Evolutionary conservation across 2,329 filamentous ascomycete species (phyloP), one percentile per base, ranked within the genome.

Genomic region (Neocucurbitaria cava): DNA sequence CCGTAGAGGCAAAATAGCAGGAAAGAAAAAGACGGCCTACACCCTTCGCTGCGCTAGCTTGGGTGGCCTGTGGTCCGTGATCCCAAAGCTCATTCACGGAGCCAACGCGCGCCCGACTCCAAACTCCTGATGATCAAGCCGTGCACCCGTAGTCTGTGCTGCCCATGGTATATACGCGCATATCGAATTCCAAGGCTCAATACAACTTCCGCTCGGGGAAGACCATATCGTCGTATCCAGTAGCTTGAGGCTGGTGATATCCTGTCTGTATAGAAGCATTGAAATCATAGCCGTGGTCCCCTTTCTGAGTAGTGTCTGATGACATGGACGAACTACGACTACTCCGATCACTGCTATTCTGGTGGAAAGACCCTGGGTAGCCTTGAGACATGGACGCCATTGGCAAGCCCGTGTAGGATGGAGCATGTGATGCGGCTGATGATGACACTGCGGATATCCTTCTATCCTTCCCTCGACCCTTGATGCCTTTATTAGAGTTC

Each of bases 401-500:
- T 7, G 68, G 62, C 26, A 65, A 38, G 5, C 54, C 41, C 1
- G 61, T 46, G 59, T 70, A 74, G 3, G 65, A 66, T 9, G 69
- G 68, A 1, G 65, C 56, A 49, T 65, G 66, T 3, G 68, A 62
- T 9, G 64, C 59, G 17, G 59, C 63, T 5, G 71, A 69, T 1
- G 67, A 62, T 2, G 70, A 61, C 24, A 70, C 54, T 10, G 74
- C 70, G 39, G 75, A 76, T 62, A 92, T 89, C 53, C 87, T 87
- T 52, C 91, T 83, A 65, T 93, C 90, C 72, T 94, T 95, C 39
- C 95, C 95, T 41, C 95, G 87, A 10, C 95, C 95, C 77, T 97
- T 98, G 81, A 98, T 97, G 1, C 95, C 95, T 76, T 96, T 96
- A 83, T 98, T 98, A 78, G 90, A 93, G 78, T 98, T 96, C 81